A percentile compares a stretch with the other conserved stretches of the same genome.
These are phyloP conservation scores for Sideroxylon spinosum DNA, from an alignment of 179 eudicot species.

Conservation along the genomic window DNA sequence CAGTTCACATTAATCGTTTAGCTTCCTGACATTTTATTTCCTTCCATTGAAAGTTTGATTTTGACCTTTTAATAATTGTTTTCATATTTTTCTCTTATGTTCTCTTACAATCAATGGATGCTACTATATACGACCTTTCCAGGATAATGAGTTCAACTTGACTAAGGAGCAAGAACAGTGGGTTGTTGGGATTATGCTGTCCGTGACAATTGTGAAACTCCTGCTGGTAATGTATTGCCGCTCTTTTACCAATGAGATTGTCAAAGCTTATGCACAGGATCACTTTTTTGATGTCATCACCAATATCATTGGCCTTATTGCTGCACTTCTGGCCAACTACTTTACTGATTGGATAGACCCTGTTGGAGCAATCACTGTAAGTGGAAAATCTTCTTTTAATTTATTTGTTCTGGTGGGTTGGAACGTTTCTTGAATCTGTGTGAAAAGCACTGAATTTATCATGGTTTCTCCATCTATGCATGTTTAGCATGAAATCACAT, in stretches of 20 bases:
- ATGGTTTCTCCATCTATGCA: background rate
- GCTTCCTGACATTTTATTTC: background rate
- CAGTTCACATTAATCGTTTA: background rate
- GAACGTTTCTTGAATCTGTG: background rate
- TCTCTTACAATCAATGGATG: no score
- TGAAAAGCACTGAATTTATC: background rate
- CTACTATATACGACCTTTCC: constrained; percentile 9
- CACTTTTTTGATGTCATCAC: constrained; percentile 89
- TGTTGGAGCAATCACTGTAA: constrained; percentile 75
- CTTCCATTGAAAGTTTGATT: background rate
- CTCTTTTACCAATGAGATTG: constrained; percentile 75
- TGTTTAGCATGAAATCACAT: background rate
- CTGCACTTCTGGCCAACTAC: constrained; percentile 72
- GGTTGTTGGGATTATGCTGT: constrained; percentile 81
- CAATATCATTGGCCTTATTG: constrained; percentile 68
- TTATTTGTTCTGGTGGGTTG: no score
- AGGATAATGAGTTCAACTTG: constrained; percentile 57
- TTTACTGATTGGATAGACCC: constrained; percentile 74
- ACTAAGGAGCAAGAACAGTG: constrained; percentile 54
- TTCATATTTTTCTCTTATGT: background rate
- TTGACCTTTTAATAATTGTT: background rate
- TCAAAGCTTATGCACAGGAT: constrained; percentile 84
- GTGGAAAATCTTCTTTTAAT: constrained; percentile 16
- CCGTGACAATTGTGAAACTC: constrained; percentile 66
- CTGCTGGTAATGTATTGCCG: constrained; percentile 67